Evolutionary conservation across 208 protist species (phyloP).

Genomic region (Leishmania aethiopica): DNA sequence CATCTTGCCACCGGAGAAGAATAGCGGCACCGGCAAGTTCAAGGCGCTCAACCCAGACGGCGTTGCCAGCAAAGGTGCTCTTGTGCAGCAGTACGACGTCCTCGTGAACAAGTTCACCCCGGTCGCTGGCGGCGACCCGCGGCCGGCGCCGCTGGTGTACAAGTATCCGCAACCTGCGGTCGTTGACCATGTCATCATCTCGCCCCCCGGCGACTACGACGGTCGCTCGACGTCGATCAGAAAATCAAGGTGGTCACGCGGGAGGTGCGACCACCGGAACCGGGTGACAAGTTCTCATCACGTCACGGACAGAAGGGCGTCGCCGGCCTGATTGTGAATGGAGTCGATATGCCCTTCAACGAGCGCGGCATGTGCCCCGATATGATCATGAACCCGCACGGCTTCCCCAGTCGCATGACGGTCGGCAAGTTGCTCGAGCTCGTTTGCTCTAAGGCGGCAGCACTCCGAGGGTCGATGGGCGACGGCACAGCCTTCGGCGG

Average conservation of each 20-base stretch:
- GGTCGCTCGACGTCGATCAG: conserved; percentile 87
- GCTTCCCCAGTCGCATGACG: conserved; percentile 99
- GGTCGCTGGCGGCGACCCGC: conserved; percentile 44
- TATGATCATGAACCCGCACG: conserved; percentile 99
- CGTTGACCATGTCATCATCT: conserved; percentile 95
- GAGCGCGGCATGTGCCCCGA: conserved; percentile 98
- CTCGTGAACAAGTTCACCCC: conserved; percentile 96
- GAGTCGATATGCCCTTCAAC: conserved; percentile 99
- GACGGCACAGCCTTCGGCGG: conserved; percentile 97
- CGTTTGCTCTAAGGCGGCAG: conserved; percentile 96
- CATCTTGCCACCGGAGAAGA: conserved; percentile 74
- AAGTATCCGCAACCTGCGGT: conserved; percentile 93
- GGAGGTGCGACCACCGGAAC: conserved; percentile 92
- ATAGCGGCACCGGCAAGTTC: conserved; percentile 43
- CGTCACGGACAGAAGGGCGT: conserved; percentile 99
- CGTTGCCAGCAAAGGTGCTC: conserved; percentile 89
- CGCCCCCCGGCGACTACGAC: conserved; percentile 85
- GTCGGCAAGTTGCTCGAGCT: conserved; percentile 99
- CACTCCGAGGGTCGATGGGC: conserved; percentile 89
- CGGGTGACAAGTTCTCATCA: conserved; percentile 99
- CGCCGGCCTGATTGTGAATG: conserved; percentile 97
- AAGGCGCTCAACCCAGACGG: conserved; percentile 95
- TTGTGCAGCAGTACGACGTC: conserved; percentile 91
- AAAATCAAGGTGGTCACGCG: conserved; percentile 96
- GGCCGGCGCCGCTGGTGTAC: conserved; percentile 83